Conservation (phyloP, 176 grass and related monocot species). For the Cenchrus americanus region DNA sequence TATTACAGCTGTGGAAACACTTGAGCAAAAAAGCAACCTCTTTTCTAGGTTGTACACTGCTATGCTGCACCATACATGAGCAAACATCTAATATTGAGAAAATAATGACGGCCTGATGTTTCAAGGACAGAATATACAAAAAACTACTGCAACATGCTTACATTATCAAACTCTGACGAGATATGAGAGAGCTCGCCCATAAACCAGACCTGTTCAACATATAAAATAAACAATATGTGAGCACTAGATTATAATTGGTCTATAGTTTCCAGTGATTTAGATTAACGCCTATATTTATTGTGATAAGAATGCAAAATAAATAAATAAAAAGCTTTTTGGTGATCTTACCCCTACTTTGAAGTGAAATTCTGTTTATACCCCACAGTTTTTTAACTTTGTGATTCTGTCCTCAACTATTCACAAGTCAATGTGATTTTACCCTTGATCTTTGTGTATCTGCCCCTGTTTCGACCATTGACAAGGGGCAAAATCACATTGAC, state of each 20-base stretch:
- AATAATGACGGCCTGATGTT: background rate
- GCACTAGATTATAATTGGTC: background rate
- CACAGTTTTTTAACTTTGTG: too few relatives aligned
- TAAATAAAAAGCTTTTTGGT: too few relatives aligned
- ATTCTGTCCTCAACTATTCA: too few relatives aligned
- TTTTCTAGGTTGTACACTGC: slow-evolving; percentile 14
- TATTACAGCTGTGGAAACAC: background rate
- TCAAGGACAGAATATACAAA: slow-evolving; percentile 22
- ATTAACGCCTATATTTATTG: background rate
- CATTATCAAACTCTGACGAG: slow-evolving; percentile 87
- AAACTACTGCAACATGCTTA: slow-evolving; percentile 53
- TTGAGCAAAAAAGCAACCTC: slow-evolving; percentile 19
- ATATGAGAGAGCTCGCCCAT: slow-evolving; percentile 99
- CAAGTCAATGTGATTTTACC: too few relatives aligned
- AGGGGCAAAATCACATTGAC: too few relatives aligned
- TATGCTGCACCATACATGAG: background rate
- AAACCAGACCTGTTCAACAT: slow-evolving; percentile 79
- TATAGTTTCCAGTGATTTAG: background rate
- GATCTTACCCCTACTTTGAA: too few relatives aligned
- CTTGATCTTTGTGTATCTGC: too few relatives aligned
- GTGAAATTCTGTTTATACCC: too few relatives aligned
- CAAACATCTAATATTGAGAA: background rate
- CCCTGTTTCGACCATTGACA: too few relatives aligned
- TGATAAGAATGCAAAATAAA: slow-evolving; percentile 1
- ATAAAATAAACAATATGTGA: background rate